phyloP scores from a whole-genome alignment of 1,284 basidiomycete genomes.

The Cryptococcus floricola region DNA sequence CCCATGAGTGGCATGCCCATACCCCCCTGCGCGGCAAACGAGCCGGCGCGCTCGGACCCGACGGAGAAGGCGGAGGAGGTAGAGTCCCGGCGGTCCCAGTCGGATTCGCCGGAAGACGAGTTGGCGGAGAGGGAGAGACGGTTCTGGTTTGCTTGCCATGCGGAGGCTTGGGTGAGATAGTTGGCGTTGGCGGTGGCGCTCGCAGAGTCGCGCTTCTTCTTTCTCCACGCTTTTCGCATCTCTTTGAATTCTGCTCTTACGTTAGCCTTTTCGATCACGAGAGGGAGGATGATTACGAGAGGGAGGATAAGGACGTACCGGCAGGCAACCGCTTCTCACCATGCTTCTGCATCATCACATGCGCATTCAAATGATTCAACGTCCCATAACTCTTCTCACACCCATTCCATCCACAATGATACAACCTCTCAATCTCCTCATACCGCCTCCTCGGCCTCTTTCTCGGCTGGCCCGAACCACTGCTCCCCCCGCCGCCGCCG shows the following conservation, averaged over 20 bases:
- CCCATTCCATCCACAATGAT: constrained; percentile 54
- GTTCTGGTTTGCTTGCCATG: constrained; percentile 8
- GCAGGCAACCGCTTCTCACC: constrained; percentile 54
- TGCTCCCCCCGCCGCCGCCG: constrained; percentile 2
- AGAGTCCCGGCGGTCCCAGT: constrained; percentile 27
- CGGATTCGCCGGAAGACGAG: constrained; percentile 25
- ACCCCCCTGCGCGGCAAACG: neutral
- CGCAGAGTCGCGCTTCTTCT: constrained; percentile 74
- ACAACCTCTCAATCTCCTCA: constrained; percentile 57
- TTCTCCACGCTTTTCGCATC: constrained; percentile 90
- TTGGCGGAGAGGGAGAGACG: constrained; percentile 17
- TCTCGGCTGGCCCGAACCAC: constrained; percentile 33
- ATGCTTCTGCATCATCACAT: constrained; percentile 58
- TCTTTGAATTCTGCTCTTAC: constrained; percentile 85
- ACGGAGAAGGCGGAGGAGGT: constrained; percentile 17
- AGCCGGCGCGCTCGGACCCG: constrained; percentile 11
- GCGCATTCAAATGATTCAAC: constrained; percentile 57
- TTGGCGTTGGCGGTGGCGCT: constrained; percentile 33
- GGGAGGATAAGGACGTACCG: constrained; percentile 27
- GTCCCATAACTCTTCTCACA: constrained; percentile 56
- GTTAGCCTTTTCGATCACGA: constrained; percentile 6
- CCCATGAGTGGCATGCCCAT: neutral
- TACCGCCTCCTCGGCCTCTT: constrained; percentile 50
- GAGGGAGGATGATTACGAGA: neutral
- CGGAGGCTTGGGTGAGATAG: constrained; percentile 8